phyloP scores from a whole-genome alignment of 164 flowering plant species.

The Protea cynaroides region DNA sequence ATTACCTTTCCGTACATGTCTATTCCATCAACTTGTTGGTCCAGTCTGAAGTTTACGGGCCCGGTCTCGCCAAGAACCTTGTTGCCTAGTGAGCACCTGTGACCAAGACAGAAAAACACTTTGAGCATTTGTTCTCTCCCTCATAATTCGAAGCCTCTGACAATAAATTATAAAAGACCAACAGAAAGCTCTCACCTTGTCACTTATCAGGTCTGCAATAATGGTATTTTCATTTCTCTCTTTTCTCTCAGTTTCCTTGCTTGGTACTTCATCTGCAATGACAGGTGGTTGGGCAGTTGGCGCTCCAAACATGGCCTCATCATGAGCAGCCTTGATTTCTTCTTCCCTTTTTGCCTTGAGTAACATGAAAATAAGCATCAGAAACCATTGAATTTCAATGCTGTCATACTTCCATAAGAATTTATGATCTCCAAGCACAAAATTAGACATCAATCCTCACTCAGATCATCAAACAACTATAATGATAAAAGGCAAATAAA shows the following conservation, averaged over 20 bases:
- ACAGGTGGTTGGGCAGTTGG: slow-evolving; percentile 26
- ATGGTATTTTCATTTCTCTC: slow-evolving; percentile 19
- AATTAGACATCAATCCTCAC: background rate
- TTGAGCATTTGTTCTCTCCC: background rate
- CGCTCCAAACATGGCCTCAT: slow-evolving; percentile 85
- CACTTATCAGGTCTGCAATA: slow-evolving; percentile 48
- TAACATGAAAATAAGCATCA: slow-evolving; percentile 1
- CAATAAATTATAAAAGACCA: background rate
- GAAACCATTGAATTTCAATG: background rate
- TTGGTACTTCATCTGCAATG: slow-evolving; percentile 25
- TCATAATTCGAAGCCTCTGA: background rate
- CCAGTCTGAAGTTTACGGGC: slow-evolving; percentile 39
- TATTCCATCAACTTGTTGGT: slow-evolving; percentile 3
- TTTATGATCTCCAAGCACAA: background rate
- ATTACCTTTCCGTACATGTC: too few relatives aligned
- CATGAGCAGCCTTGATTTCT: slow-evolving; percentile 69
- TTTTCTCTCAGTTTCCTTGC: slow-evolving; percentile 18
- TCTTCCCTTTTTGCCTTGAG: slow-evolving; percentile 69
- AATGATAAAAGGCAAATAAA: background rate
- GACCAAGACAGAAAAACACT: background rate
- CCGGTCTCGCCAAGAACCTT: slow-evolving; percentile 94
- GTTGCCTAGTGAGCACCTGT: slow-evolving; percentile 74
- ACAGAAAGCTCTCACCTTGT: slow-evolving; percentile 39
- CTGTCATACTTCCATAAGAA: too few relatives aligned
- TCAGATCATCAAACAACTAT: background rate